Percentiles rank a stretch among this genome's conserved stretches.
Evolutionary conservation across 257 asterid species (phyloP).

Genomic region (Eustoma russellianum): DNA sequence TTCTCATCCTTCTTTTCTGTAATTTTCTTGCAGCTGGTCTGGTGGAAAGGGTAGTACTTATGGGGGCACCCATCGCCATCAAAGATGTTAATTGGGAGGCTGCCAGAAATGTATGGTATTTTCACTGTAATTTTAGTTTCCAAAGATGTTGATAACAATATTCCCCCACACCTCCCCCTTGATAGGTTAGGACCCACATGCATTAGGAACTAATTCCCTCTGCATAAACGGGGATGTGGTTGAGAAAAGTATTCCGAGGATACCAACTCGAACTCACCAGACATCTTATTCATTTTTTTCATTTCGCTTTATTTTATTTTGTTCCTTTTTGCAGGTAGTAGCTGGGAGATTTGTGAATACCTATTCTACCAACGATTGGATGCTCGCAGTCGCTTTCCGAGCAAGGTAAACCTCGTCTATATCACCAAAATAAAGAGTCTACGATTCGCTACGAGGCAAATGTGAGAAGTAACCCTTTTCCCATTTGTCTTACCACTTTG

Average conservation of each 20-base stretch:
- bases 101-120: conserved; percentile 56
- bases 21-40: conserved; percentile 48
- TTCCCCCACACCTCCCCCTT: no score
- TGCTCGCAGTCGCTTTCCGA: conserved; percentile 93
- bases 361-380: conserved; percentile 88
- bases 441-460: not conserved
- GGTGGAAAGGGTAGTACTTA: conserved; percentile 86
- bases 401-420: conserved; percentile 47
- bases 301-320: conserved; percentile 9
- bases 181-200: no score
- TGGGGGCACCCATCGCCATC: conserved; percentile 93
- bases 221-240: no score
- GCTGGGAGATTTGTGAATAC: conserved; percentile 87
- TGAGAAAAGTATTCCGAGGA: no score
- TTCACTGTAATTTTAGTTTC: not conserved
- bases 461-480: not conserved
- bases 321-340: conserved; percentile 51
- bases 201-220: no score
- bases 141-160: no score
- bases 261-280: no score
- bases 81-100: conserved; percentile 88
- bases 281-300: not conserved
- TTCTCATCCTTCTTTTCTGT: conserved; percentile 9
- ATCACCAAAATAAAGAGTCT: no score
- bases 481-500: not conserved